A percentile compares a stretch with the other conserved stretches of the same genome.
Conservation (phyloP, 2,329 filamentous ascomycete genomes). For the Ophiostoma triangulosporum region DNA sequence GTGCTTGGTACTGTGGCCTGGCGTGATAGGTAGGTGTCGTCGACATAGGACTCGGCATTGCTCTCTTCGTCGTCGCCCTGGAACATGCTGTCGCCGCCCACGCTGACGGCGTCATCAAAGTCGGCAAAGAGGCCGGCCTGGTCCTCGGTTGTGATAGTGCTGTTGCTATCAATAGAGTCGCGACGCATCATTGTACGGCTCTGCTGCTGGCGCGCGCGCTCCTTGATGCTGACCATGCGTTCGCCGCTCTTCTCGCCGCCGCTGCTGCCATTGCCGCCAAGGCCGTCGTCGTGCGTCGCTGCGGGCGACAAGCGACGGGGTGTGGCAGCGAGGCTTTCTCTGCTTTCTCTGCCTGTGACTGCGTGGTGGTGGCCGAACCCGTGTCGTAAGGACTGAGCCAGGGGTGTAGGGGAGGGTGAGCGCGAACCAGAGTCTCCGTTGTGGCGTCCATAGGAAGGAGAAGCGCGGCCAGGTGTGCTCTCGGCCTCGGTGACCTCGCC, state of each 20-base stretch:
- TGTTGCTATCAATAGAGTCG: constrained; percentile 45
- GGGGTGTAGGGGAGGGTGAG: constrained; percentile 16
- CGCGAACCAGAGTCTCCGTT: constrained; percentile 20
- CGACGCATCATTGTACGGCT: constrained; percentile 26
- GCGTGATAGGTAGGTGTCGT: constrained; percentile 26
- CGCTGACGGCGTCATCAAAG: constrained; percentile 47
- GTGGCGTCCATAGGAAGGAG: constrained; percentile 12
- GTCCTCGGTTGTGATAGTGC: constrained; percentile 43
- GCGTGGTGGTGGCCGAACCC: constrained; percentile 12
- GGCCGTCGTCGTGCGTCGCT: constrained; percentile 24
- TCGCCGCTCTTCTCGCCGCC: not conserved
- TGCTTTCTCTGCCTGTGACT: constrained; percentile 17
- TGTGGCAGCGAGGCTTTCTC: constrained; percentile 21
- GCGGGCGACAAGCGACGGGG: constrained; percentile 30
- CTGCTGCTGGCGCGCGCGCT: constrained; percentile 23
- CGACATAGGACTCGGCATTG: constrained; percentile 42
- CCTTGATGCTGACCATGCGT: constrained; percentile 24
- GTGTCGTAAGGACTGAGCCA: constrained; percentile 8
- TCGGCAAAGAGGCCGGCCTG: constrained; percentile 39
- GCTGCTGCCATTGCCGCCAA: not conserved
- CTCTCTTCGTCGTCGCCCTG: constrained; percentile 57
- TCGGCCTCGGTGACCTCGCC: constrained; percentile 41
- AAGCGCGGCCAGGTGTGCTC: constrained; percentile 31
- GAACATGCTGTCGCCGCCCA: constrained; percentile 51
- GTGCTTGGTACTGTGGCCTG: not conserved